Base-by-base conservation (phyloP, 129 eudicot genomes). In the Glebionis coronaria region DNA sequence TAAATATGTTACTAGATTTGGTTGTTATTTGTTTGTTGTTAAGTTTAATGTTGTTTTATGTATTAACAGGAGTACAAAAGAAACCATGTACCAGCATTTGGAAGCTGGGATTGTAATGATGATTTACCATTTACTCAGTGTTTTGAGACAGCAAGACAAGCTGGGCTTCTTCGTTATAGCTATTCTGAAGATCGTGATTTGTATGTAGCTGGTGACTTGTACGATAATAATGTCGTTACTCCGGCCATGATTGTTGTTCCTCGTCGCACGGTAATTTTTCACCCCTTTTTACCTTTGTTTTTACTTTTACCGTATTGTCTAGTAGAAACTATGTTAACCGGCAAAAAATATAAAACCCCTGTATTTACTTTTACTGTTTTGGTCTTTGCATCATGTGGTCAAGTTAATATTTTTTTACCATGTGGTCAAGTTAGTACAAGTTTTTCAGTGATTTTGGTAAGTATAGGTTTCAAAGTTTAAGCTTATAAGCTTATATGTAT, bases 171-270 rank as follows among this genome's bases (percentile, higher is more conserved):
- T 8, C 83, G 90, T 11, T 83, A 83, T 46, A 87, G 83, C 46
- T 87, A 82, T 71, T 74, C 83, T 12, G 79, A 90, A 64, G 97
- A 93, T 13, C 88, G 97, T 21, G 98, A 93, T 82, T 76, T 93
- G 79, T 93, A 88, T 56, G 98, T 93, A 5, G 80, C 98, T 54
- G 98, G 98, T 9, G 98, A 93, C 69, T 71, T 93, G 81, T 92
- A 92, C 70, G 84, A 88, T 44, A 85, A 92, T 52, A 84, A 92
- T 73, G 81, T 86, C 16, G 91, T 85, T 8, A 92, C 98, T 68
- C 98, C 98, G 38, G 91, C 98, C 45, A 83, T 92, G 87, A 92
- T 92, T 29, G 89, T 92, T 16, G 96, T 92, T 67, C 98, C 99
- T 76, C 97, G 99, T 67, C 90, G 81, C 4, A 57, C 73, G 82